Conservation (phyloP, 768 basidiomycete genomes). For the Hygrophoropsis aurantiaca region DNA sequence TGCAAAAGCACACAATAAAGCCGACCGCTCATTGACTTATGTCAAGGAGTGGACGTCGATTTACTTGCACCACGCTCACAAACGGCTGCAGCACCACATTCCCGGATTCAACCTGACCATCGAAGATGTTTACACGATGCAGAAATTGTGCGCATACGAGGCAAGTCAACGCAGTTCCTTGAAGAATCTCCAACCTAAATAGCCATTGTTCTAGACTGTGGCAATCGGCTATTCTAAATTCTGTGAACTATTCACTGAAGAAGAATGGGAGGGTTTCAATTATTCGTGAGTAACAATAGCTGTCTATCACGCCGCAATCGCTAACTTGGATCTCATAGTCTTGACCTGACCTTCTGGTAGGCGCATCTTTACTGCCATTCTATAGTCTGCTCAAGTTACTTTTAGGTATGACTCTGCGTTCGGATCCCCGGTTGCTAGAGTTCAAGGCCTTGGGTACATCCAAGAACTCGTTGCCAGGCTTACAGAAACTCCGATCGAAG, state of each 20-base stretch:
- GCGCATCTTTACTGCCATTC: background rate
- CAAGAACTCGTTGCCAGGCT: constrained; percentile 84
- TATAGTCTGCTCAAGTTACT: background rate
- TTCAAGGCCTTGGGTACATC: constrained; percentile 76
- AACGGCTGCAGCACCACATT: constrained; percentile 58
- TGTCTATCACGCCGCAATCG: background rate
- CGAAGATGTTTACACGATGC: constrained; percentile 74
- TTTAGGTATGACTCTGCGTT: constrained; percentile 68
- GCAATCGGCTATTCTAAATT: constrained; percentile 90
- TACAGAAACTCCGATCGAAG: constrained; percentile 68
- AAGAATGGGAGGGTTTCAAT: constrained; percentile 93
- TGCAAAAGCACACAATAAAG: constrained; percentile 43
- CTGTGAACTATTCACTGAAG: constrained; percentile 85
- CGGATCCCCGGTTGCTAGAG: constrained; percentile 77
- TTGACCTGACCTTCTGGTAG: constrained; percentile 67
- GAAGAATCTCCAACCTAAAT: background rate
- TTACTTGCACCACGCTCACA: constrained; percentile 68
- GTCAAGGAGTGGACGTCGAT: constrained; percentile 63
- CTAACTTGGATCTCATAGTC: constrained; percentile 31
- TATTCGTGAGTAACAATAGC: constrained; percentile 59
- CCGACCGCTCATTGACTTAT: constrained; percentile 58
- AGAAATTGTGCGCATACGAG: constrained; percentile 86
- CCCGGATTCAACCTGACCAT: constrained; percentile 61
- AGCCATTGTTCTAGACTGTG: constrained; percentile 60
- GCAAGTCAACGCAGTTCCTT: no score